Conservation (phyloP, 2,329 filamentous ascomycete species). For the Alternaria postmessia region DNA sequence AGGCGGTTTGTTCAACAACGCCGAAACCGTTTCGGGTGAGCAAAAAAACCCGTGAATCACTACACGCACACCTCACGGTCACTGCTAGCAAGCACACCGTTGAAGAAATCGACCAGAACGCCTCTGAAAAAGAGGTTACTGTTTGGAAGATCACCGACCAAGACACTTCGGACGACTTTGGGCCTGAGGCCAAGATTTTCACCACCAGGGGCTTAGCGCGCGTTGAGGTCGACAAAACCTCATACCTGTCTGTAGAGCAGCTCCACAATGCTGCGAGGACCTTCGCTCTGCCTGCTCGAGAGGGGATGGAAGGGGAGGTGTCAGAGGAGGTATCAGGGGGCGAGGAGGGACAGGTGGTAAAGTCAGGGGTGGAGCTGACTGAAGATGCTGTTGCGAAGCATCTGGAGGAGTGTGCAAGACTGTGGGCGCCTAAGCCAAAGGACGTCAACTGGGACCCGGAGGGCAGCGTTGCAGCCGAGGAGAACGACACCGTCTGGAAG, state of each 20-base stretch:
- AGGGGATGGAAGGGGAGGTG: neutral
- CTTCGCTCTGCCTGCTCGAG: neutral
- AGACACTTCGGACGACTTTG: slow-evolving; percentile 11
- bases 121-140: neutral
- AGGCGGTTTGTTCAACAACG: slow-evolving; percentile 14
- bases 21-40: slow-evolving; percentile 19
- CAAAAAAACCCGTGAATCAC: slow-evolving; percentile 14
- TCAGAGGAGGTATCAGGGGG: neutral
- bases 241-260: neutral
- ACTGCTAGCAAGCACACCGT: slow-evolving; percentile 10
- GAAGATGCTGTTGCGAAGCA: slow-evolving; percentile 11
- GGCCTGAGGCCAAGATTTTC: slow-evolving; percentile 4
- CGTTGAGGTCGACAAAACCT: neutral
- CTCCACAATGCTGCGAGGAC: neutral
- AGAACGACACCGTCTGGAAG: slow-evolving; percentile 3
- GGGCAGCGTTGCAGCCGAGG: neutral
- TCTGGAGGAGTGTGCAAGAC: slow-evolving; percentile 2
- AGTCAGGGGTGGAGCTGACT: slow-evolving; percentile 15
- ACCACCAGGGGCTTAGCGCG: slow-evolving; percentile 12
- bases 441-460: slow-evolving; percentile 7
- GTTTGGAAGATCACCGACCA: slow-evolving; percentile 9
- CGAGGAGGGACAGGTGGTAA: slow-evolving; percentile 5
- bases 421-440: slow-evolving; percentile 5
- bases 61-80: slow-evolving; percentile 13
- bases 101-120: neutral